These are phyloP conservation scores for Pulveroboletus ravenelii DNA, from an alignment of 768 basidiomycete genomes.

Conservation along the genomic window DNA sequence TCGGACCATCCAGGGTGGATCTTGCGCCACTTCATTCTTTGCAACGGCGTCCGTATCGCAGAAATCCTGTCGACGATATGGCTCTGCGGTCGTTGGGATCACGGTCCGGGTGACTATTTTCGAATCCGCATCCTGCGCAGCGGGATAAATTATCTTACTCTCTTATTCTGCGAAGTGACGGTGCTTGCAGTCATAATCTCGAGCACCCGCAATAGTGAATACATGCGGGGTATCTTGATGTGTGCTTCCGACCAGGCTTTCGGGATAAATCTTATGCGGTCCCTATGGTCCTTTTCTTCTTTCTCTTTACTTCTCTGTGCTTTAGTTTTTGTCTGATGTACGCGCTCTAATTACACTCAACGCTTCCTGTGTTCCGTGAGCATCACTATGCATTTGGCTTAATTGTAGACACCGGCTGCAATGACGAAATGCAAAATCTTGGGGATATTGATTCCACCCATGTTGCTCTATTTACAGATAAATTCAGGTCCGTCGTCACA, in stretches of 20 bases:
- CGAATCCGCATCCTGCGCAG: conserved; percentile 9
- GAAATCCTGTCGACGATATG: conserved; percentile 60
- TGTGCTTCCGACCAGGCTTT: not conserved
- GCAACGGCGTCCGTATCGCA: conserved; percentile 53
- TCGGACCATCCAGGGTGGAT: conserved; percentile 33
- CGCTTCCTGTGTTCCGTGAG: conserved; percentile 8
- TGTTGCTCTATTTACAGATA: conserved; percentile 19
- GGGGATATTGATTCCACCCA: conserved; percentile 3
- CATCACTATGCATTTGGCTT: conserved; percentile 23
- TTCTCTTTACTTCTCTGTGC: too few species aligned
- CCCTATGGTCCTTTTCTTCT: not conserved
- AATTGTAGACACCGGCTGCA: conserved; percentile 12
- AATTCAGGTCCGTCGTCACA: conserved; percentile 23
- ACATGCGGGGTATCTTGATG: not conserved
- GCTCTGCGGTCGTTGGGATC: conserved; percentile 47
- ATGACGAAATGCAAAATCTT: conserved; percentile 18
- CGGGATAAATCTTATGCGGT: not conserved
- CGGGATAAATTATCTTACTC: conserved; percentile 19
- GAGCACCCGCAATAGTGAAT: conserved; percentile 1
- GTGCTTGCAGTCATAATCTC: conserved; percentile 4
- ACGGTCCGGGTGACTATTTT: conserved; percentile 34
- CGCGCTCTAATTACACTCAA: conserved; percentile 17
- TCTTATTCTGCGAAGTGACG: conserved; percentile 13
- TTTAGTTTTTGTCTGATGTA: not conserved
- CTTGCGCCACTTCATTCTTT: conserved; percentile 58